These are phyloP conservation scores for Trifolium repens DNA, from an alignment of 306 rosid genomes.

Conservation along the genomic window DNA sequence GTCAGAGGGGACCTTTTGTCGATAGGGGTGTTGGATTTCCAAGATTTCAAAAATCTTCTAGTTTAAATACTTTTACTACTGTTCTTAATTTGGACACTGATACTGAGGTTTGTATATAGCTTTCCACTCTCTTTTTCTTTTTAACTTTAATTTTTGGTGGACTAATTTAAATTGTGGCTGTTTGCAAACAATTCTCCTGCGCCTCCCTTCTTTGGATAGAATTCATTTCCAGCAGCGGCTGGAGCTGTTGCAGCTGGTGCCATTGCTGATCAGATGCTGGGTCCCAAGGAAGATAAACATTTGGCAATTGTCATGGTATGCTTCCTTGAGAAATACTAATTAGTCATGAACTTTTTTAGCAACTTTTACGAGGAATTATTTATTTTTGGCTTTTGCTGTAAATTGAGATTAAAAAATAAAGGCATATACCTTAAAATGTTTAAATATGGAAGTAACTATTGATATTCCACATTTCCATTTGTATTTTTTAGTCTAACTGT, in stretches of 20 bases:
- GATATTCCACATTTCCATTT: slow-evolving; percentile 24
- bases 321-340: slow-evolving; percentile 22
- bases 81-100: slow-evolving; percentile 59
- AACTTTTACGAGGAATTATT: not conserved
- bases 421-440: slow-evolving; percentile 27
- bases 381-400: slow-evolving; percentile 33
- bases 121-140: slow-evolving; percentile 17
- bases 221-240: slow-evolving; percentile 97
- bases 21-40: slow-evolving; percentile 97
- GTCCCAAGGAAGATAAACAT: slow-evolving; percentile 93
- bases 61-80: slow-evolving; percentile 53
- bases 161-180: slow-evolving; percentile 32
- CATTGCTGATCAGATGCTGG: slow-evolving; percentile 98
- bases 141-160: slow-evolving; percentile 26
- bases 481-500: slow-evolving; percentile 27
- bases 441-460: slow-evolving; percentile 22
- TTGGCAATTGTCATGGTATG: slow-evolving; percentile 95
- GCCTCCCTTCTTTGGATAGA: slow-evolving; percentile 53
- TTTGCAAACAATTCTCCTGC: slow-evolving; percentile 34
- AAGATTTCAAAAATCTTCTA: slow-evolving; percentile 68
- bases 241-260: slow-evolving; percentile 99
- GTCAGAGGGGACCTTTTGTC: slow-evolving; percentile 71
- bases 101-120: slow-evolving; percentile 63
- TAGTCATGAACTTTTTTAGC: slow-evolving; percentile 8
- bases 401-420: slow-evolving; percentile 25